Conservation (phyloP, 2,329 filamentous ascomycete species). For the Cladosporium sp. region DNA sequence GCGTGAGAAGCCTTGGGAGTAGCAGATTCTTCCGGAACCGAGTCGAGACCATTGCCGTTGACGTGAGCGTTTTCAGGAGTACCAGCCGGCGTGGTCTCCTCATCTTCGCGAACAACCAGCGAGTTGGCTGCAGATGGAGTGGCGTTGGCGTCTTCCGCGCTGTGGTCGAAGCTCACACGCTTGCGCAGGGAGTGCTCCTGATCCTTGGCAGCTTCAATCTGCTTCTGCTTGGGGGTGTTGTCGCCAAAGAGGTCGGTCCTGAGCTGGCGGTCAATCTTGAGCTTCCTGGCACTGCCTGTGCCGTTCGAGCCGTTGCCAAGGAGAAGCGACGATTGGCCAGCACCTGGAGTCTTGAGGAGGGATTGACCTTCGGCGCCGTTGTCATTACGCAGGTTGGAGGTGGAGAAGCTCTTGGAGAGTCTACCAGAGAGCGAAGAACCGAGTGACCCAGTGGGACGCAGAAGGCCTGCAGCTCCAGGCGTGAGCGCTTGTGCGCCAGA, state of each 20-base stretch:
- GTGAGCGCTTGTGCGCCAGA: slow-evolving; percentile 56
- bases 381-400: slow-evolving; percentile 77
- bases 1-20: slow-evolving; percentile 12
- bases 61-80: slow-evolving; percentile 38
- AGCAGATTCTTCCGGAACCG: slow-evolving; percentile 7
- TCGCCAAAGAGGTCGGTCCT: slow-evolving; percentile 60
- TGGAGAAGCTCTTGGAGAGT: slow-evolving; percentile 82
- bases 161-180: slow-evolving; percentile 86
- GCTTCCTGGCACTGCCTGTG: slow-evolving; percentile 76
- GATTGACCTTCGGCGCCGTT: slow-evolving; percentile 49
- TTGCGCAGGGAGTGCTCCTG: slow-evolving; percentile 55
- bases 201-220: slow-evolving; percentile 19
- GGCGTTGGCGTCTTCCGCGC: slow-evolving; percentile 35
- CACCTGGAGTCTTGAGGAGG: slow-evolving; percentile 7
- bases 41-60: slow-evolving; percentile 8
- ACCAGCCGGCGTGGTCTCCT: slow-evolving; percentile 17
- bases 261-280: slow-evolving; percentile 87
- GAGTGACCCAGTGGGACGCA: slow-evolving; percentile 57
- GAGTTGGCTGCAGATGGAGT: slow-evolving; percentile 35
- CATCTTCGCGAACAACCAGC: slow-evolving; percentile 47
- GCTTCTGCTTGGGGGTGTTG: slow-evolving; percentile 17
- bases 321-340: slow-evolving; percentile 8
- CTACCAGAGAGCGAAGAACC: slow-evolving; percentile 50
- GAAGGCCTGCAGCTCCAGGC: slow-evolving; percentile 61
- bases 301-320: slow-evolving; percentile 56